Evolutionary conservation across 177 flowering plant genomes (phyloP).

Genomic region (Telopea speciosissima): DNA sequence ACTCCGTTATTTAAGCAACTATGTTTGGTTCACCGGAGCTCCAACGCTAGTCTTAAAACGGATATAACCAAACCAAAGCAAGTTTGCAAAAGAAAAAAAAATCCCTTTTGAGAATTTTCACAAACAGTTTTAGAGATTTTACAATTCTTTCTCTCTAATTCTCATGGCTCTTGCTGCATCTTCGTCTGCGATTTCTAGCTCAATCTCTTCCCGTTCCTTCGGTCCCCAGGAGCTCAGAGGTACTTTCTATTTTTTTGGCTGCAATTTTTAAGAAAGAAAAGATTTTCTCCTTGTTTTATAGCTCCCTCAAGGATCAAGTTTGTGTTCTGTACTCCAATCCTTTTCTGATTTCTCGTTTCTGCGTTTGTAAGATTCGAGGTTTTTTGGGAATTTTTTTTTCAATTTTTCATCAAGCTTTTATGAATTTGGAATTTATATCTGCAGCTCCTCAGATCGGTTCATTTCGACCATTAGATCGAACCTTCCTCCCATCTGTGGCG

Average conservation of each 20-base stretch:
- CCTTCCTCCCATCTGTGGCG: constrained; percentile 11
- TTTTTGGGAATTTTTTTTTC: too few species aligned
- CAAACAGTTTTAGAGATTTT: too few species aligned
- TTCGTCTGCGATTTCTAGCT: constrained; percentile 36
- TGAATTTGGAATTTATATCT: not conserved
- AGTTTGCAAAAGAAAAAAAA: not conserved
- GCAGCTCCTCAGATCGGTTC: constrained; percentile 39
- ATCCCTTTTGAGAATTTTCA: not conserved
- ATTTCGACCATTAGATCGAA: constrained; percentile 32
- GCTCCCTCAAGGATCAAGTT: too few species aligned
- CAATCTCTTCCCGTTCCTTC: constrained; percentile 25
- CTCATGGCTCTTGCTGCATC: constrained; percentile 42
- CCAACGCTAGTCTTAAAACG: not conserved
- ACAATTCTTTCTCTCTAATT: too few species aligned
- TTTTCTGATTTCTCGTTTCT: too few species aligned
- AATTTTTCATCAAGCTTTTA: too few species aligned
- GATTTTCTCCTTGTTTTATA: not conserved
- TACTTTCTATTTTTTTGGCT: constrained; percentile 1
- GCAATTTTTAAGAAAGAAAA: not conserved
- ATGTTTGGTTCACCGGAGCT: not conserved
- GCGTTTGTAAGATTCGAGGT: too few species aligned
- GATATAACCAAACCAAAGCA: not conserved
- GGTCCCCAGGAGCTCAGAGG: constrained; percentile 39
- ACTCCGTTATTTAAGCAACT: constrained; percentile 3
- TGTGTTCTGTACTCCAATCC: too few species aligned